phyloP scores from a whole-genome alignment of 495 filamentous ascomycete genomes.

The Cercophora scortea region DNA sequence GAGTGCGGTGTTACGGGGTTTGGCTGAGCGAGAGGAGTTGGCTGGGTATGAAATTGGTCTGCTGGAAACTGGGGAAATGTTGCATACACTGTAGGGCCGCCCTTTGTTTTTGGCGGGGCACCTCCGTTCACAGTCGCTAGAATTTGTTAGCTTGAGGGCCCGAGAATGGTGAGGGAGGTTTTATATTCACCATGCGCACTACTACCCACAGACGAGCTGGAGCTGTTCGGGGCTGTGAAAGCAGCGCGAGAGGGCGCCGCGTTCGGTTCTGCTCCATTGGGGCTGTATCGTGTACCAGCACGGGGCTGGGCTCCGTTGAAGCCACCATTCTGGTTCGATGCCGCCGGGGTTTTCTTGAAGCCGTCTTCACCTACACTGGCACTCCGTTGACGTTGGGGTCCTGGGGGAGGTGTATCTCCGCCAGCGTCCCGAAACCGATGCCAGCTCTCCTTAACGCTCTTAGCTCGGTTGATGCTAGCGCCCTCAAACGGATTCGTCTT shows the following conservation, averaged over 20 bases:
- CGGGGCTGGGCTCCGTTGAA: slow-evolving; percentile 6
- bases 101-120: slow-evolving; percentile 4
- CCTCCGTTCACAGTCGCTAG: slow-evolving; percentile 13
- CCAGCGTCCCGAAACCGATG: slow-evolving; percentile 5
- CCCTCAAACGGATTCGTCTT: slow-evolving; percentile 50
- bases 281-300: slow-evolving; percentile 22
- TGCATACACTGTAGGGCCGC: slow-evolving; percentile 23
- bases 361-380: slow-evolving; percentile 20
- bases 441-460: slow-evolving; percentile 25
- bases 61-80: neutral
- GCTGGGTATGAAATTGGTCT: neutral
- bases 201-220: slow-evolving; percentile 11
- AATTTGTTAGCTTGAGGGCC: slow-evolving; percentile 1
- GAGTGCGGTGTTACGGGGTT: slow-evolving; percentile 2
- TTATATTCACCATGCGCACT: slow-evolving; percentile 14
- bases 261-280: slow-evolving; percentile 2
- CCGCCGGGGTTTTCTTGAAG: slow-evolving; percentile 3
- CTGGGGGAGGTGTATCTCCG: slow-evolving; percentile 4
- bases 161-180: too few relatives aligned
- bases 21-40: neutral
- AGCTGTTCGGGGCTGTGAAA: slow-evolving; percentile 7
- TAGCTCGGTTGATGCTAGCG: slow-evolving; percentile 28
- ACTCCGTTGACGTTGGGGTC: slow-evolving; percentile 20
- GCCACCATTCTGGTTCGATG: too few relatives aligned
- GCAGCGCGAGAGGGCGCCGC: slow-evolving; percentile 10